These are phyloP conservation scores for Yarrowia sp. DNA, from an alignment of 805 yeast species.

Conservation along the genomic window DNA sequence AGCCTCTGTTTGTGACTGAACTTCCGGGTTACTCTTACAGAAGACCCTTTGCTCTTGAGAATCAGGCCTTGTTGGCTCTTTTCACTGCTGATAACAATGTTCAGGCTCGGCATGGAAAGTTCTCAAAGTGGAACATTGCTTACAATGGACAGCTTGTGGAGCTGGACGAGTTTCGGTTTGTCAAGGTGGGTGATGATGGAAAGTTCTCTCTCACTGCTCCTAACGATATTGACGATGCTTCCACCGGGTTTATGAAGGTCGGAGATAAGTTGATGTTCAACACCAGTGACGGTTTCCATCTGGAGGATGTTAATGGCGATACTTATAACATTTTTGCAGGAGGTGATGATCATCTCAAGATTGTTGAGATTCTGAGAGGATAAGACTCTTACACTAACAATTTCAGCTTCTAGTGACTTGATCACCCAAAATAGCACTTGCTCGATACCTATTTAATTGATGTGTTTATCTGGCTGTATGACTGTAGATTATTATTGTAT, in stretches of 20 bases:
- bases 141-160: background rate
- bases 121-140: background rate
- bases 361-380: background rate
- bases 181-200: background rate
- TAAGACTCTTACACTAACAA: no score
- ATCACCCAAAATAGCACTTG: no score
- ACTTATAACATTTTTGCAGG: background rate
- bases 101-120: background rate
- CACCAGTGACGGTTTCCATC: background rate
- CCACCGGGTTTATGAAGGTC: background rate
- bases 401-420: no score
- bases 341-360: background rate
- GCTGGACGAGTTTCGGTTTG: background rate
- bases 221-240: background rate
- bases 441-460: no score
- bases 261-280: slow-evolving; percentile 5
- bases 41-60: background rate
- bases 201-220: background rate
- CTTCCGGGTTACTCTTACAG: background rate
- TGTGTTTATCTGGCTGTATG: no score
- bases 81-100: background rate
- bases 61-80: background rate
- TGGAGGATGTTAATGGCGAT: background rate
- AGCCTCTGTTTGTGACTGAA: background rate
- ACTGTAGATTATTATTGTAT: no score